Evolutionary conservation across 441 rosid genomes (phyloP), one percentile per base, ranked within the genome.

Genomic region (Syzygium malaccense): DNA sequence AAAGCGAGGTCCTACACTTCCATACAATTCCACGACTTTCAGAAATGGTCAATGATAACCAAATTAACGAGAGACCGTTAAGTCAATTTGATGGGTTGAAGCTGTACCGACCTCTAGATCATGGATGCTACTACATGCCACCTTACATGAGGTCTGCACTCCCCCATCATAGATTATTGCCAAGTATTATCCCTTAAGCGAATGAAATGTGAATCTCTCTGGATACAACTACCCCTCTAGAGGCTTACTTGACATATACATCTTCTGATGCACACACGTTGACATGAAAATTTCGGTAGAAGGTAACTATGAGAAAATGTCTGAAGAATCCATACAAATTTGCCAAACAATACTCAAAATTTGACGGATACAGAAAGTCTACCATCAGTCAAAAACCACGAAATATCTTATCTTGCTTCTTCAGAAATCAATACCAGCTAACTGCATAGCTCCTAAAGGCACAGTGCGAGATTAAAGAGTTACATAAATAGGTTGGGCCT

Each of bases 401-500:
- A 75, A 75, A 75, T 41, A 75, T 75, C 26, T 75, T 7, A 11
- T 41, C 83, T 33, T 41, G 49, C 51, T 41, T 23, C 83, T 75
- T 41, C 9, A 25, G 51, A 75, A 37, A 75, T 75, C 83, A 75
- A 71, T 37, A 37, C 49, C 80, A 20, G 45, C 80, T 71, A 71
- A 75, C 2, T 45, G 83, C 83, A 75, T 41, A 75, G 83, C 83
- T 41, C 49, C 14, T 5, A 75, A 75, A 23, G 51, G 51, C 6
- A 2, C 49, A 5, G n/a, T 12, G 41, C 26, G 51, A 85, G 26
- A 85, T 30, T 7, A 41, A 85, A 85, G 87, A 58, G 49, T 88
- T 91, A 91, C 92, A 89, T 88, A 86, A 92, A 91, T 86, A 92
- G 87, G 92, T 92, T 92, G 75, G 93, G 93, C 87, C 91, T 89